Evolutionary conservation across 495 filamentous ascomycete genomes (phyloP).

Genomic region (Penicillium antarcticum): DNA sequence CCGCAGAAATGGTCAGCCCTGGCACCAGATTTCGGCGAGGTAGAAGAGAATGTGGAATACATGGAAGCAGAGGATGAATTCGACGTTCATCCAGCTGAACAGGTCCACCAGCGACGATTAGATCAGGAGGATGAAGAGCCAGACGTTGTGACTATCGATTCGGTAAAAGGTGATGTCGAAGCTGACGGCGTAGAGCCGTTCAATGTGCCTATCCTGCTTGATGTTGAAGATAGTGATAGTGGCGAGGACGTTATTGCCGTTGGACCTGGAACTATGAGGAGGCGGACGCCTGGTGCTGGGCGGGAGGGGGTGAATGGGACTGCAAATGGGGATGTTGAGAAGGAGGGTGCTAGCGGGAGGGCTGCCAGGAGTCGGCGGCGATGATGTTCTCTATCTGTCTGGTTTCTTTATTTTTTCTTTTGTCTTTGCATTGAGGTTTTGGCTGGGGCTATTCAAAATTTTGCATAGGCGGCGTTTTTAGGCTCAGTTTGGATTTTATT

Average conservation of each 20-base stretch:
- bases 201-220: conserved; percentile 81
- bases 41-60: conserved; percentile 98
- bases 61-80: conserved; percentile 95
- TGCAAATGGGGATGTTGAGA: conserved; percentile 1
- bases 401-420: neutral
- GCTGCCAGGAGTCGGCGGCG: neutral
- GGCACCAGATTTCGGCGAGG: conserved; percentile 93
- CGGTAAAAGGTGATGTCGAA: conserved; percentile 50
- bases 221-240: conserved; percentile 69
- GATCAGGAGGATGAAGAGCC: conserved; percentile 88
- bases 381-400: neutral
- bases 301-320: conserved; percentile 39
- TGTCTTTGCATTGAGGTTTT: neutral
- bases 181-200: conserved; percentile 59
- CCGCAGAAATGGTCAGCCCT: conserved; percentile 96
- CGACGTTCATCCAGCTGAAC: conserved; percentile 92
- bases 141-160: conserved; percentile 77
- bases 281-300: conserved; percentile 64
- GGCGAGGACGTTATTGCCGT: conserved; percentile 89
- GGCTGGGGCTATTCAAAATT: neutral
- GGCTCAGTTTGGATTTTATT: neutral
- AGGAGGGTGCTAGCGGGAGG: neutral
- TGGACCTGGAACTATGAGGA: conserved; percentile 76
- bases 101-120: conserved; percentile 84
- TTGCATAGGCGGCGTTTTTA: neutral